Evolutionary conservation across 805 yeast genomes (phyloP).

Genomic region (Kodamaea kakaduensis): DNA sequence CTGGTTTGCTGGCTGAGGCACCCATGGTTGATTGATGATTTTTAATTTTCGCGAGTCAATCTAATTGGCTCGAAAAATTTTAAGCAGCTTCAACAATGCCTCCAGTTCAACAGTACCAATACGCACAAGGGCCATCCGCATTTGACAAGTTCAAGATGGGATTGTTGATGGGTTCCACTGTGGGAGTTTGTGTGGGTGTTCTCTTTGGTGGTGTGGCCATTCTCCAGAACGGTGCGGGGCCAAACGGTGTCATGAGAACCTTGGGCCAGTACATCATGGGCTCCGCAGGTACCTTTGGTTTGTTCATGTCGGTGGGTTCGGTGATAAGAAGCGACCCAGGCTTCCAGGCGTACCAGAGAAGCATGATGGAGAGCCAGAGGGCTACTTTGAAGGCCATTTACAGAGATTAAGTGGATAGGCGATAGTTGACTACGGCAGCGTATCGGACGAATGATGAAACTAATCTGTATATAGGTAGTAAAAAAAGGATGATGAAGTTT

Average conservation of each 20-base stretch:
- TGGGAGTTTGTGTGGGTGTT: conserved; percentile 92
- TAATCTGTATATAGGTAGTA: conserved; percentile 3
- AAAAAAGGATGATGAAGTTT: no score
- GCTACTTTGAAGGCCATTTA: conserved; percentile 28
- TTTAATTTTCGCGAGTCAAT: conserved; percentile 7
- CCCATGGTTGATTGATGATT: conserved; percentile 42
- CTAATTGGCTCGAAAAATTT: conserved; percentile 9
- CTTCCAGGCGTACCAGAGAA: conserved; percentile 21
- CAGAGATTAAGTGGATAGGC: conserved; percentile 14
- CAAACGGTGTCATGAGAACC: conserved; percentile 94
- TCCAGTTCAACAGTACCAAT: conserved; percentile 68
- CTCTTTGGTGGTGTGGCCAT: conserved; percentile 92
- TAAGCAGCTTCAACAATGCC: conserved; percentile 35
- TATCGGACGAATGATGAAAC: not conserved
- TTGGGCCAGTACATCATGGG: conserved; percentile 95
- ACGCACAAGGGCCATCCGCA: conserved; percentile 65
- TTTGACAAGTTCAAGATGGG: conserved; percentile 99
- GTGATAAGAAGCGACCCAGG: conserved; percentile 73
- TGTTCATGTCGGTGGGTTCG: conserved; percentile 95
- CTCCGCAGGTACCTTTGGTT: conserved; percentile 93
- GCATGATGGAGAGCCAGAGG: conserved; percentile 28
- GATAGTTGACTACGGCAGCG: not conserved
- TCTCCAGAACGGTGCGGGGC: conserved; percentile 94
- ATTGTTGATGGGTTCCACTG: conserved; percentile 87
- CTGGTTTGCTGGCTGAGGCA: conserved; percentile 55